These are phyloP conservation scores for Phyllostachys edulis DNA, from an alignment of 176 grass and related monocot species.

Conservation along the genomic window DNA sequence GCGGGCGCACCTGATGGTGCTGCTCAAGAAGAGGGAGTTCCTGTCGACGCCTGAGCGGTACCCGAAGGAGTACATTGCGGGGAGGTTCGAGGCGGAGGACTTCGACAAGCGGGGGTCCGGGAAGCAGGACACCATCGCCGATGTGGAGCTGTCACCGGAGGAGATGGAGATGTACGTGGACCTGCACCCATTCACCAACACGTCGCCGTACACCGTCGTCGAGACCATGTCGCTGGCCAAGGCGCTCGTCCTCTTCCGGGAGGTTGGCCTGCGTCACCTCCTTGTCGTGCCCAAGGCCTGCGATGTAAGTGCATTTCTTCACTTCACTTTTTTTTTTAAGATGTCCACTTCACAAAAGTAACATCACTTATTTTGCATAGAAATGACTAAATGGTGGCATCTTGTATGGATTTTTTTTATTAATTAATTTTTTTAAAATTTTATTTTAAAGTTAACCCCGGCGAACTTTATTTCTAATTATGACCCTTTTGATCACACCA, in stretches of 20 bases:
- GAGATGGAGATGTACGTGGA: slow-evolving; percentile 99
- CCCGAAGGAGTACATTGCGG: slow-evolving; percentile 18
- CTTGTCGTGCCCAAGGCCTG: slow-evolving; percentile 81
- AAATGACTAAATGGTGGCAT: not conserved
- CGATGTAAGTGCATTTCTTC: slow-evolving; percentile 48
- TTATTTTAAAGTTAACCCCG: no score
- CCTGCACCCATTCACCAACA: slow-evolving; percentile 88
- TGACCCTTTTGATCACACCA: no score
- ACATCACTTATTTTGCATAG: not conserved
- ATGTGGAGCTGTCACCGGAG: slow-evolving; percentile 58
- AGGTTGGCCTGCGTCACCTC: slow-evolving; percentile 89
- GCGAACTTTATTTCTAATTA: no score
- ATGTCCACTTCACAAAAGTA: not conserved
- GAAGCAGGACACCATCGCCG: slow-evolving; percentile 63
- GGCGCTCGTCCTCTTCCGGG: slow-evolving; percentile 86
- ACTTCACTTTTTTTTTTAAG: not conserved
- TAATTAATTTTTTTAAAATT: no score
- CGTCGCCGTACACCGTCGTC: slow-evolving; percentile 90
- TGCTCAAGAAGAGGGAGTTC: slow-evolving; percentile 74
- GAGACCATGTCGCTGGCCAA: slow-evolving; percentile 98
- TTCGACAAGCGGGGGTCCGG: slow-evolving; percentile 85
- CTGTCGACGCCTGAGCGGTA: slow-evolving; percentile 29
- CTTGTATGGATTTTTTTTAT: no score
- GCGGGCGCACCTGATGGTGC: slow-evolving; percentile 70
- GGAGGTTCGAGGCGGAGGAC: slow-evolving; percentile 66